These are phyloP conservation scores for Plasmopara muralis DNA, from an alignment of 352 stramenopile species.

Conservation along the genomic window DNA sequence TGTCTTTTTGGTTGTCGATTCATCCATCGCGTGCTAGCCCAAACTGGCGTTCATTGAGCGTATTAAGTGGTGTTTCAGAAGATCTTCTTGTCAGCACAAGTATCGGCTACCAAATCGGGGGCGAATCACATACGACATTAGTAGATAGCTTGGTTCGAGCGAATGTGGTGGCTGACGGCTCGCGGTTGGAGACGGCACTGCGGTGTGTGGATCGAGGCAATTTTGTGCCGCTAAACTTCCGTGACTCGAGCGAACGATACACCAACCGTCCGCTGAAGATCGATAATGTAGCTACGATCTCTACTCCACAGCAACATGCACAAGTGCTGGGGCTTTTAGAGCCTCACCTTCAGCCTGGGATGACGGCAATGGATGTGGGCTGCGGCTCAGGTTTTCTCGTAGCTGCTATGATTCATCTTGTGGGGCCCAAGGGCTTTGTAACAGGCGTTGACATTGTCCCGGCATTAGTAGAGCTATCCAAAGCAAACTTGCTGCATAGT, in stretches of 20 bases:
- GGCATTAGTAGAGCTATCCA: slow-evolving; percentile 60
- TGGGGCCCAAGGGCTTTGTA: slow-evolving; percentile 45
- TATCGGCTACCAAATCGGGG: slow-evolving; percentile 78
- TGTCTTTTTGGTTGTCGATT: neutral
- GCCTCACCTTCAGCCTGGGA: slow-evolving; percentile 54
- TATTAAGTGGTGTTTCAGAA: slow-evolving; percentile 70
- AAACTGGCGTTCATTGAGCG: slow-evolving; percentile 35
- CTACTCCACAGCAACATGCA: slow-evolving; percentile 79
- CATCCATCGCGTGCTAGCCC: slow-evolving; percentile 1
- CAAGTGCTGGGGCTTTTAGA: slow-evolving; percentile 68
- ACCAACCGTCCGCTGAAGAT: slow-evolving; percentile 75
- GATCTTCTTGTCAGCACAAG: slow-evolving; percentile 77
- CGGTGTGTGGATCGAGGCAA: slow-evolving; percentile 55
- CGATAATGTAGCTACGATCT: slow-evolving; percentile 74
- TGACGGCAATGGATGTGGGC: slow-evolving; percentile 61
- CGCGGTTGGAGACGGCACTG: slow-evolving; percentile 54
- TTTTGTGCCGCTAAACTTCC: slow-evolving; percentile 39
- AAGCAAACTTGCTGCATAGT: slow-evolving; percentile 47
- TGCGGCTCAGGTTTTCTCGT: slow-evolving; percentile 79
- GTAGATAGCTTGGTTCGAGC: slow-evolving; percentile 73
- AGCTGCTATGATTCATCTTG: slow-evolving; percentile 67
- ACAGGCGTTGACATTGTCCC: slow-evolving; percentile 76
- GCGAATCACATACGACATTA: slow-evolving; percentile 53
- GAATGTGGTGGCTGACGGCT: slow-evolving; percentile 50
- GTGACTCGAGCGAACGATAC: slow-evolving; percentile 36